Percentiles rank a stretch among this genome's conserved stretches.
phyloP scores from a whole-genome alignment of 371 early-diverging fungal species.

The Cokeromyces recurvatus region DNA sequence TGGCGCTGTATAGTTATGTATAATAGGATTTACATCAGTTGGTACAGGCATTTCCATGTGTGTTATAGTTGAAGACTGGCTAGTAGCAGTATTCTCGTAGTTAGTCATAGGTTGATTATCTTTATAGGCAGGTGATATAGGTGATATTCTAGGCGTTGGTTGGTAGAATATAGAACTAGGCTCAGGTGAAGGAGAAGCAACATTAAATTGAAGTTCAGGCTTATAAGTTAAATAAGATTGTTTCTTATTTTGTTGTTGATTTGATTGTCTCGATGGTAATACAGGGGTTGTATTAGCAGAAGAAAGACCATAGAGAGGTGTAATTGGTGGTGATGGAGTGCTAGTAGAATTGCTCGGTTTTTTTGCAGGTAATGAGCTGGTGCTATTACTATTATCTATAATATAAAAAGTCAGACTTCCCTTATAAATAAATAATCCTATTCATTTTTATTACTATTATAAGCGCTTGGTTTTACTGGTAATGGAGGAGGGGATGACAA shows the following conservation, averaged over 20 bases:
- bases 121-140: not conserved
- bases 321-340: not conserved
- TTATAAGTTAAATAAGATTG: constrained; percentile 6
- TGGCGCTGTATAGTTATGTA: too few species aligned
- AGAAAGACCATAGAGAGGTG: constrained; percentile 1
- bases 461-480: constrained; percentile 20
- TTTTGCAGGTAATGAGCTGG: too few species aligned
- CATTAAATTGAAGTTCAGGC: constrained; percentile 2
- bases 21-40: too few species aligned
- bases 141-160: not conserved
- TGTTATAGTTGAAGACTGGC: not conserved
- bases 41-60: constrained; percentile 8
- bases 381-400: not conserved
- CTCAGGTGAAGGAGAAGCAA: constrained; percentile 1
- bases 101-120: not conserved
- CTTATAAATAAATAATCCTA: too few species aligned
- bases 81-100: not conserved
- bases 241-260: not conserved
- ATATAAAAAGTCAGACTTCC: too few species aligned
- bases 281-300: not conserved
- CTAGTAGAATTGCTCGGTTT: too few species aligned
- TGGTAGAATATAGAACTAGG: constrained; percentile 9
- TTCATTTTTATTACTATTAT: constrained; percentile 5
- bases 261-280: constrained; percentile 3
- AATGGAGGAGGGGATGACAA: constrained; percentile 20